A percentile compares a stretch with the other conserved stretches of the same genome.
Evolutionary conservation across 306 rosid genomes (phyloP).

Genomic region (Pterocarpus macrocarpus): DNA sequence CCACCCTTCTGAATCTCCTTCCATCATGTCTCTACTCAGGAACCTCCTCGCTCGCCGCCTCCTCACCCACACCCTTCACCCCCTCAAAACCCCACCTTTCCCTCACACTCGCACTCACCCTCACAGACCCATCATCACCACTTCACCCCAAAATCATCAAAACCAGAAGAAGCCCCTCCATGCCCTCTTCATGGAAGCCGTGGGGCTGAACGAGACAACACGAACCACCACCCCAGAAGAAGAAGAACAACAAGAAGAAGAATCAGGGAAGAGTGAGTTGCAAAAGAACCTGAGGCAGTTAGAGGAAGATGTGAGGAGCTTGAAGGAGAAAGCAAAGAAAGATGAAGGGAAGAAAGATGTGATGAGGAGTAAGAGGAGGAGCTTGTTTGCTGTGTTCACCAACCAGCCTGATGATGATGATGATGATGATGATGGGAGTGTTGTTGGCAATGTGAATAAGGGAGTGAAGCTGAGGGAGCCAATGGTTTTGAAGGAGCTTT

Average conservation of each 20-base stretch:
- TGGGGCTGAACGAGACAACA: conserved; percentile 39
- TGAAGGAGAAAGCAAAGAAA: conserved; percentile 25
- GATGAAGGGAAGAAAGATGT: not conserved
- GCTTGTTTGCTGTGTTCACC: conserved; percentile 50
- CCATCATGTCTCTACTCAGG: conserved; percentile 53
- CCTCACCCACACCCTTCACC: conserved; percentile 35
- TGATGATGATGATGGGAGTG: not conserved
- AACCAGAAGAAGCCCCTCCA: conserved; percentile 51
- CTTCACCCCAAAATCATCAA: conserved; percentile 30
- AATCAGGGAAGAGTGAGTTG: conserved; percentile 36
- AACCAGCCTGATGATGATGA: not conserved
- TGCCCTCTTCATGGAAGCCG: conserved; percentile 59
- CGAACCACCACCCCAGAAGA: not conserved
- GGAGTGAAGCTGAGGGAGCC: conserved; percentile 41
- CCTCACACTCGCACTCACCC: not conserved
- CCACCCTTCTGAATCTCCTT: not conserved
- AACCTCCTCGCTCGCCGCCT: conserved; percentile 47
- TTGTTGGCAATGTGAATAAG: not conserved
- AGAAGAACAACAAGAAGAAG: not conserved
- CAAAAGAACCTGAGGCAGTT: conserved; percentile 47
- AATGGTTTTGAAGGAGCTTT: conserved; percentile 53
- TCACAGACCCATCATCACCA: conserved; percentile 36
- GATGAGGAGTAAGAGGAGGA: not conserved
- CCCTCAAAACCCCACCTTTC: conserved; percentile 46
- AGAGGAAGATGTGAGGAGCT: conserved; percentile 47